A percentile compares a stretch with the other conserved stretches of the same genome.
Evolutionary conservation across 1,139 yeast species (phyloP).

Genomic region (Pneumocystis canis): DNA sequence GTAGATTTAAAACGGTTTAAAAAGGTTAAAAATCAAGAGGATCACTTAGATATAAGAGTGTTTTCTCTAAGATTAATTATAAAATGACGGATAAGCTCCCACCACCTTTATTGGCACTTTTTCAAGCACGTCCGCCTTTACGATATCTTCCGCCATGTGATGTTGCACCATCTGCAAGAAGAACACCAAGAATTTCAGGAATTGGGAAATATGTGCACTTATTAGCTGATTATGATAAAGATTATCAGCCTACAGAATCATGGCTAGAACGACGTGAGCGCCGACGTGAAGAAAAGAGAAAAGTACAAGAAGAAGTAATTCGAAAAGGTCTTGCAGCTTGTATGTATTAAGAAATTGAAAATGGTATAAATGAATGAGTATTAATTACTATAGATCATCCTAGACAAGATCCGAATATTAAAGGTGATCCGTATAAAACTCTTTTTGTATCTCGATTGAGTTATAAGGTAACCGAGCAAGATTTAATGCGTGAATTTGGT

Average conservation of each 20-base stretch:
- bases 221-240: constrained; percentile 27
- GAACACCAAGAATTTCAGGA: constrained; percentile 40
- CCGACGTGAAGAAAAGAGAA: constrained; percentile 23
- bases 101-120: constrained; percentile 46
- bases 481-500: constrained; percentile 47
- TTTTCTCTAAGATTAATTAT: neutral
- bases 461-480: constrained; percentile 53
- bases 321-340: constrained; percentile 29
- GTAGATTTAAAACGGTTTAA: too few species aligned
- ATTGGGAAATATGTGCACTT: constrained; percentile 30
- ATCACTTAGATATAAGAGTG: neutral
- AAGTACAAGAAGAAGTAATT: constrained; percentile 22
- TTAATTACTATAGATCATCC: constrained; percentile 33
- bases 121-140: constrained; percentile 58
- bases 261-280: constrained; percentile 27
- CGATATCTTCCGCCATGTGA: constrained; percentile 42
- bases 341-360: constrained; percentile 2
- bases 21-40: neutral
- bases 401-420: constrained; percentile 41
- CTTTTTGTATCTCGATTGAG: constrained; percentile 62
- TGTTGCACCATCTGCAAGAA: constrained; percentile 36
- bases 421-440: constrained; percentile 66
- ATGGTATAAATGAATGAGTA: constrained; percentile 28
- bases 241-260: constrained; percentile 26
- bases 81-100: constrained; percentile 42